Conservation (phyloP, 202 grass and related monocot species). For the Panicum virgatum region DNA sequence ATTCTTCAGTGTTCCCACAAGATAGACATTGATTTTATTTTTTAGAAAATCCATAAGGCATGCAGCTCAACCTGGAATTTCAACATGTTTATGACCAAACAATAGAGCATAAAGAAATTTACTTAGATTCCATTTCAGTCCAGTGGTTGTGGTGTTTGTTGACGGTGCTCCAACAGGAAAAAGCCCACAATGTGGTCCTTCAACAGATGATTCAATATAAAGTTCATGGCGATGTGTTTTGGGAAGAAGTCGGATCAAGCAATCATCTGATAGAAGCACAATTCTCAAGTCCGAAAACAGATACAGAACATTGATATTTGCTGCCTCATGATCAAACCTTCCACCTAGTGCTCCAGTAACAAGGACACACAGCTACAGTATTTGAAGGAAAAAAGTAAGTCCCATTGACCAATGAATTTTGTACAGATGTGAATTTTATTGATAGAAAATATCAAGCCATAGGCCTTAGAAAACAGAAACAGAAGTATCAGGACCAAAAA, state of each 20-base stretch:
- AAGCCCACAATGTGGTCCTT: constrained; percentile 70
- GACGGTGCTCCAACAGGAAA: constrained; percentile 74
- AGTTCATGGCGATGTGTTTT: constrained; percentile 69
- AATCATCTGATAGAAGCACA: constrained; percentile 74
- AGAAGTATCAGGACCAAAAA: neutral
- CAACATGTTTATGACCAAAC: neutral
- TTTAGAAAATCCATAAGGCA: neutral
- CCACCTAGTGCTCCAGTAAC: constrained; percentile 76
- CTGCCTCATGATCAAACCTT: constrained; percentile 85
- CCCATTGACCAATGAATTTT: neutral
- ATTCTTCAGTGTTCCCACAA: neutral
- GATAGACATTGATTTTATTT: neutral
- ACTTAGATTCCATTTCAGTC: constrained; percentile 70
- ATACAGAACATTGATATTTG: constrained; percentile 70
- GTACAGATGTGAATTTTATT: neutral
- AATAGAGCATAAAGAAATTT: constrained; percentile 38
- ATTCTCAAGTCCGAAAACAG: constrained; percentile 69
- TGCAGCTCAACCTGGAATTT: neutral
- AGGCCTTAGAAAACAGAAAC: neutral
- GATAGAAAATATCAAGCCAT: neutral
- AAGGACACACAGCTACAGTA: constrained; percentile 58
- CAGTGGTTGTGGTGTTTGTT: constrained; percentile 61
- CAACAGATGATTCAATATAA: constrained; percentile 59
- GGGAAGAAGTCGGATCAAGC: constrained; percentile 71
- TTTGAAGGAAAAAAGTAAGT: constrained; percentile 12